Evolutionary conservation across 2,329 filamentous ascomycete species (phyloP).

Genomic region (Amauroascus niger): DNA sequence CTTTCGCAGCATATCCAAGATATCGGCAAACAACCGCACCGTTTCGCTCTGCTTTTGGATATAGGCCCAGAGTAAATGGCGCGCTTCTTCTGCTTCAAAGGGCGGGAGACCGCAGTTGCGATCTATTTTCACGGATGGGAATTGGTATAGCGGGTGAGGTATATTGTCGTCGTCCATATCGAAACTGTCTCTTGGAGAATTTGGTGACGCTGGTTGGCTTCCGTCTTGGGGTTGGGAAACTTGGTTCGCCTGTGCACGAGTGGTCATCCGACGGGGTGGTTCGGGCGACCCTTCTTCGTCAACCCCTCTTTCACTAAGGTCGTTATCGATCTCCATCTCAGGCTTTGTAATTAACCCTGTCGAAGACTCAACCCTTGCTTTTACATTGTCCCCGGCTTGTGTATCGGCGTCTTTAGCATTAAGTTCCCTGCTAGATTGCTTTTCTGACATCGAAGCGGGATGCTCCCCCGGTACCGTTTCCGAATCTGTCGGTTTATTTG

Average conservation of each 20-base stretch:
- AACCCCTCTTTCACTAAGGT: not conserved
- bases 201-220: conserved; percentile 21
- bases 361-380: not conserved
- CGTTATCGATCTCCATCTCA: conserved; percentile 7
- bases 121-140: conserved; percentile 44
- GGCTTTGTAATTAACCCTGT: not conserved
- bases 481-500: not conserved
- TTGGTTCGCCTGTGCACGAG: conserved; percentile 35
- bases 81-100: conserved; percentile 53
- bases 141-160: conserved; percentile 49
- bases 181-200: conserved; percentile 28
- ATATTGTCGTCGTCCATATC: conserved; percentile 43
- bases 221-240: conserved; percentile 25
- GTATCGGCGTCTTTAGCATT: not conserved
- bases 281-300: conserved; percentile 24
- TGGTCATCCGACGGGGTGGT: conserved; percentile 40
- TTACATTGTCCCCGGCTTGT: not conserved
- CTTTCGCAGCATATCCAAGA: conserved; percentile 48
- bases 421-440: not conserved
- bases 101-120: conserved; percentile 49
- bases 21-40: conserved; percentile 46
- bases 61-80: conserved; percentile 51
- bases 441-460: not conserved
- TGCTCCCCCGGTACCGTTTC: not conserved
- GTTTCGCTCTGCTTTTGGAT: conserved; percentile 59